Conservation (phyloP, 352 stramenopile species). For the Lagenidium sp. region DNA sequence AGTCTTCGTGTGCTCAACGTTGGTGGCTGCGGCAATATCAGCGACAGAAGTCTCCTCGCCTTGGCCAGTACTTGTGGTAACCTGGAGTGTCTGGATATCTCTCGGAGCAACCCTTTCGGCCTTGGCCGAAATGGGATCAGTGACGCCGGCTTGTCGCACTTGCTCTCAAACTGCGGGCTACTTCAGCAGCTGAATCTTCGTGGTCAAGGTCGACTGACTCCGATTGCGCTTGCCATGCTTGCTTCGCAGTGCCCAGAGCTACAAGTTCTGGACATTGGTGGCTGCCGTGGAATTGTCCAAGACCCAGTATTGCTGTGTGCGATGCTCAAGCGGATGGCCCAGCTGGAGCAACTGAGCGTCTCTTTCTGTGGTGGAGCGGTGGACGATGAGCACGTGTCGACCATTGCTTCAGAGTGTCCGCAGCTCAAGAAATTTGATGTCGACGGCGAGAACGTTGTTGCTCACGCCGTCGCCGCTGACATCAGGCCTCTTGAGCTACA, state of each 20-base stretch:
- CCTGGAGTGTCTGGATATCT: slow-evolving; percentile 42
- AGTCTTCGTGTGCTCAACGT: slow-evolving; percentile 28
- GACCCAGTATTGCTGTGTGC: slow-evolving; percentile 32
- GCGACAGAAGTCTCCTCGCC: slow-evolving; percentile 26
- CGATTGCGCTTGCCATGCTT: slow-evolving; percentile 24
- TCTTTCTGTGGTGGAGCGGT: slow-evolving; percentile 39
- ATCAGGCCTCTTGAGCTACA: too few species aligned
- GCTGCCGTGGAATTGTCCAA: slow-evolving; percentile 45
- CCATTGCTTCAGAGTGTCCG: slow-evolving; percentile 44
- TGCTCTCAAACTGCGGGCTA: slow-evolving; percentile 27
- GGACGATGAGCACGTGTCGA: slow-evolving; percentile 33
- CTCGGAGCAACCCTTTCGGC: slow-evolving; percentile 58
- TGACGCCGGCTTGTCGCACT: slow-evolving; percentile 27
- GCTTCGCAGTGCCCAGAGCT: slow-evolving; percentile 29
- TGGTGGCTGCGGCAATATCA: slow-evolving; percentile 36
- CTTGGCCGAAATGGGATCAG: slow-evolving; percentile 39
- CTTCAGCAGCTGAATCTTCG: slow-evolving; percentile 38
- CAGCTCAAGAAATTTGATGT: slow-evolving; percentile 50
- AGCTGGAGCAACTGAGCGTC: slow-evolving; percentile 42
- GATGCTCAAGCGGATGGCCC: slow-evolving; percentile 29
- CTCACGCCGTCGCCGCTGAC: too few species aligned
- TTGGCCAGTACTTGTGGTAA: slow-evolving; percentile 26
- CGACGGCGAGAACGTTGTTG: slow-evolving; percentile 20
- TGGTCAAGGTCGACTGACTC: slow-evolving; percentile 43
- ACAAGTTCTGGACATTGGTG: slow-evolving; percentile 41